Evolutionary conservation across 305 asterid genomes (phyloP).

Genomic region (Solanum chacoense): DNA sequence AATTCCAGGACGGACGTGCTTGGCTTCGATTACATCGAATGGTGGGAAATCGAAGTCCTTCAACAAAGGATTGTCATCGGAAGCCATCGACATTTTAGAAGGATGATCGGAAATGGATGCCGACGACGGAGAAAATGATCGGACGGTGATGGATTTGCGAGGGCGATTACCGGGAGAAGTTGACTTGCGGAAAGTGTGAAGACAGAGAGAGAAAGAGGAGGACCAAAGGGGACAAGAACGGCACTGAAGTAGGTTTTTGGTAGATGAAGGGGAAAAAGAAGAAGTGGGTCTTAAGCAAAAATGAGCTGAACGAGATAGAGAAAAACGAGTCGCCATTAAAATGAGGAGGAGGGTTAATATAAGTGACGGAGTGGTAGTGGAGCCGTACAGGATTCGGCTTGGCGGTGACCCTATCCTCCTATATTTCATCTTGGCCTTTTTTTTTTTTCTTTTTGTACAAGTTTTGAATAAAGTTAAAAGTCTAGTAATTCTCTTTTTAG

Average conservation of each 20-base stretch:
- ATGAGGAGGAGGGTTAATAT: constrained; percentile 18
- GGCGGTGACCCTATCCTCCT: not conserved
- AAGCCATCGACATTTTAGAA: not conserved
- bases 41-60: constrained; percentile 83
- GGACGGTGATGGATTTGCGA: constrained; percentile 16
- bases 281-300: constrained; percentile 30
- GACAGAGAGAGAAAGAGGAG: constrained; percentile 55
- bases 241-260: constrained; percentile 29
- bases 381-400: constrained; percentile 8
- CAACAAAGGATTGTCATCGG: constrained; percentile 58
- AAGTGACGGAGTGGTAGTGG: not conserved
- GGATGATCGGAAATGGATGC: not conserved
- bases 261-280: constrained; percentile 18
- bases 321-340: constrained; percentile 49
- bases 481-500: not conserved
- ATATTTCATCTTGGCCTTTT: not conserved
- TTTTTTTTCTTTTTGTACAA: not conserved
- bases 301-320: constrained; percentile 42
- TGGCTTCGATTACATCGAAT: constrained; percentile 56
- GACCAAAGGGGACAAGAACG: constrained; percentile 63
- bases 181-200: constrained; percentile 18
- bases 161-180: not conserved
- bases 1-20: constrained; percentile 84
- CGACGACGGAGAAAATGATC: constrained; percentile 28
- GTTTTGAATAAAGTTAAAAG: not conserved